A percentile compares a stretch with the other conserved stretches of the same genome.
Evolutionary conservation across 805 yeast genomes (phyloP).

Genomic region (Diddensiella caesifluorescens): DNA sequence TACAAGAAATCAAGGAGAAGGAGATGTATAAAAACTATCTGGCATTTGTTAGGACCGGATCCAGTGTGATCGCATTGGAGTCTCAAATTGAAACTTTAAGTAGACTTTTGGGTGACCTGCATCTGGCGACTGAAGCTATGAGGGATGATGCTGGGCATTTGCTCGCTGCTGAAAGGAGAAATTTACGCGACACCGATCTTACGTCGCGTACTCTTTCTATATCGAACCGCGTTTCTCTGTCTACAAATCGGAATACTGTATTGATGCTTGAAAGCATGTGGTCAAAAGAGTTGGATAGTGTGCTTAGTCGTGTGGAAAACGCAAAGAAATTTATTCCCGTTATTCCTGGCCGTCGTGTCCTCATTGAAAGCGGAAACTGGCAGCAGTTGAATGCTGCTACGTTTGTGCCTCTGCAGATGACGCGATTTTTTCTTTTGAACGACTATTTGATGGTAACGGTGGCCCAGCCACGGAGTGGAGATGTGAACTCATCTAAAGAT

Average conservation of each 20-base stretch:
- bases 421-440: constrained; percentile 69
- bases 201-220: not conserved
- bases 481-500: no score
- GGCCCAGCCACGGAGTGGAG: constrained; percentile 37
- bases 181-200: not conserved
- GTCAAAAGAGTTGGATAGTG: constrained; percentile 62
- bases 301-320: constrained; percentile 85
- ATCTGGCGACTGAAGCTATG: constrained; percentile 54
- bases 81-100: constrained; percentile 59
- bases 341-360: constrained; percentile 71
- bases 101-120: constrained; percentile 52
- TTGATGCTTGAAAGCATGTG: constrained; percentile 72
- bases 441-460: constrained; percentile 74
- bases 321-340: constrained; percentile 75
- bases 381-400: constrained; percentile 80
- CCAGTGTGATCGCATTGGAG: constrained; percentile 58
- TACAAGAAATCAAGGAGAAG: constrained; percentile 16
- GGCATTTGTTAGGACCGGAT: constrained; percentile 32
- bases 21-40: constrained; percentile 29
- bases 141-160: constrained; percentile 52
- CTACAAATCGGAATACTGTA: constrained; percentile 51
- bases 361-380: constrained; percentile 80
- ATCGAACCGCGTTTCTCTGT: not conserved
- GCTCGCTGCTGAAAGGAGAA: constrained; percentile 1
- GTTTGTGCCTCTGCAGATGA: constrained; percentile 70